A percentile compares a stretch with the other conserved stretches of the same genome.
These are phyloP conservation scores for Amanita fuliginea DNA, from an alignment of 768 basidiomycete genomes.

Conservation along the genomic window DNA sequence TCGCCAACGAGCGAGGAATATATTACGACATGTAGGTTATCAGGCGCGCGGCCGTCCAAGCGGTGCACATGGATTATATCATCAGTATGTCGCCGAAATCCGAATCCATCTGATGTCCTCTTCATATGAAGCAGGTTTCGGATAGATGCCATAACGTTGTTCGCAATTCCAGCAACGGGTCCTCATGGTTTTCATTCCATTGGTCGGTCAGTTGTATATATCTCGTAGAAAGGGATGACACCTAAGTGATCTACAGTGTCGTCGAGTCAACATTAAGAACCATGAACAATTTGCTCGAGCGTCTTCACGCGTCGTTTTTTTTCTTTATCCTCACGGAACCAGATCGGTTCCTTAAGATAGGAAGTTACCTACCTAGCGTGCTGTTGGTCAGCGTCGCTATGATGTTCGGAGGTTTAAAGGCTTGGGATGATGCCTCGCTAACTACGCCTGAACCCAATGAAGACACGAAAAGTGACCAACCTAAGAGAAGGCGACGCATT, in stretches of 20 bases:
- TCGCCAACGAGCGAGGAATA: constrained; percentile 48
- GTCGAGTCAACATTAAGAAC: constrained; percentile 85
- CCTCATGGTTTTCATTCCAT: constrained; percentile 95
- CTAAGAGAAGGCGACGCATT: constrained; percentile 35
- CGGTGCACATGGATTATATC: constrained; percentile 84
- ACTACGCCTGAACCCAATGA: constrained; percentile 12
- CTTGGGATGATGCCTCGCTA: constrained; percentile 66
- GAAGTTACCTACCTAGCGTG: constrained; percentile 80
- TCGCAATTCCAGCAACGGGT: constrained; percentile 75
- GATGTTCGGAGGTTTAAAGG: constrained; percentile 71
- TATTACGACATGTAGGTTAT: constrained; percentile 60
- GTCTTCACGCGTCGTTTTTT: constrained; percentile 96
- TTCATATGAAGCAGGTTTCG: constrained; percentile 49
- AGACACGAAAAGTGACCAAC: constrained; percentile 11
- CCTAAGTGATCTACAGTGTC: constrained; percentile 32
- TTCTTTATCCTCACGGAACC: constrained; percentile 73
- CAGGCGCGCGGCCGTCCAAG: constrained; percentile 74
- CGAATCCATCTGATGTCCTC: background rate
- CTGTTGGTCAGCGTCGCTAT: constrained; percentile 76
- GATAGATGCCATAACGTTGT: constrained; percentile 90
- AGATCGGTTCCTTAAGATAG: constrained; percentile 76
- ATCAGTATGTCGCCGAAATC: constrained; percentile 43
- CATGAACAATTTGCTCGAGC: constrained; percentile 88
- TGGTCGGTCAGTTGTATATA: constrained; percentile 50
- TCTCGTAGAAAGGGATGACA: background rate